phyloP scores from a whole-genome alignment of 208 protist species.

The Crithidia bombi region DNA sequence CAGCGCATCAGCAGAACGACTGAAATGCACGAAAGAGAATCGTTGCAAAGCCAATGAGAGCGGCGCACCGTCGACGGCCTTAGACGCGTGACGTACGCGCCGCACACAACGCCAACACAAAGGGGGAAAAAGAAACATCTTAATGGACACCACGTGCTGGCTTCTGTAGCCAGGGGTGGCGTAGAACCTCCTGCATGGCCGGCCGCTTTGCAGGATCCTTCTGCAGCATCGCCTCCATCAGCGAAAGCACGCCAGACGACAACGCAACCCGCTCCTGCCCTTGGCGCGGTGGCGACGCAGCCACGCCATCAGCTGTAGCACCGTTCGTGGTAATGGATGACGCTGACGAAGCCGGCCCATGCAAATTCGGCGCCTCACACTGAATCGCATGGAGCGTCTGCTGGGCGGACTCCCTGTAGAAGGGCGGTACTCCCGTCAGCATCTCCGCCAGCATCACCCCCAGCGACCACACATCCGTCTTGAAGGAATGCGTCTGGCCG shows the following conservation, averaged over 20 bases:
- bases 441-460: constrained; percentile 86
- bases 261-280: constrained; percentile 9
- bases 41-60: no score
- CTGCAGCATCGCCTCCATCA: constrained; percentile 61
- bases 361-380: constrained; percentile 42
- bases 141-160: not conserved
- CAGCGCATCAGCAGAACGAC: no score
- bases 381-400: constrained; percentile 73
- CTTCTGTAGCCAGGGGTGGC: constrained; percentile 73
- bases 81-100: no score
- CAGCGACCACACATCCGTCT: constrained; percentile 92
- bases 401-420: constrained; percentile 55
- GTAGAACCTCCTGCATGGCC: constrained; percentile 61
- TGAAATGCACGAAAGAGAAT: no score
- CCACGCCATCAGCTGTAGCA: not conserved
- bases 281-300: not conserved
- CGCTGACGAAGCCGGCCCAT: not conserved
- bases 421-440: constrained; percentile 77
- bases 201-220: constrained; percentile 67
- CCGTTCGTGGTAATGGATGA: not conserved
- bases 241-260: constrained; percentile 32
- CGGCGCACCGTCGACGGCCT: no score
- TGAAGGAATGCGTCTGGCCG: constrained; percentile 52
- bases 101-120: not conserved
- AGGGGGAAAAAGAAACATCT: constrained; percentile 1